Percentiles rank a stretch among this genome's conserved stretches.
Evolutionary conservation across 805 yeast species (phyloP).

Genomic region (Saccharomycopsis sp.): DNA sequence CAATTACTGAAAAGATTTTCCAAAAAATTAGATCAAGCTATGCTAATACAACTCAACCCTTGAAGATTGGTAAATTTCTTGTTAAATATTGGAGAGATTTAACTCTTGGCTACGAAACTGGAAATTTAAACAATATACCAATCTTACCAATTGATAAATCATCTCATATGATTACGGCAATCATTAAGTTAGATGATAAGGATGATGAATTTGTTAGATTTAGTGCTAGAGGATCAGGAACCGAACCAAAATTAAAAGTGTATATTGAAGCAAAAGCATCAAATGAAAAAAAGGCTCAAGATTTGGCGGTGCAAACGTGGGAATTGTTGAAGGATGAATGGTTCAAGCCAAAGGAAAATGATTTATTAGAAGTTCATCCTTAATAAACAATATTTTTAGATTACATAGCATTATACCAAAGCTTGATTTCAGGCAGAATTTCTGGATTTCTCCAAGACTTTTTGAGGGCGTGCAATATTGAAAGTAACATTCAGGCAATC

Average conservation of each 20-base stretch:
- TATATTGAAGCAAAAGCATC: constrained; percentile 69
- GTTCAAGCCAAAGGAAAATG: constrained; percentile 51
- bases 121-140: constrained; percentile 48
- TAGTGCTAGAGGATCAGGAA: constrained; percentile 91
- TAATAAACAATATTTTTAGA: too few relatives aligned
- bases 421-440: too few relatives aligned
- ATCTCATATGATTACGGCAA: constrained; percentile 82
- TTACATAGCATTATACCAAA: too few relatives aligned
- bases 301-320: constrained; percentile 62
- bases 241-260: constrained; percentile 90
- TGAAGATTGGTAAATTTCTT: constrained; percentile 41
- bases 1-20: constrained; percentile 46
- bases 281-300: constrained; percentile 36
- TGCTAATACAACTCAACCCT: constrained; percentile 32
- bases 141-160: constrained; percentile 55
- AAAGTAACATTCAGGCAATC: too few relatives aligned
- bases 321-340: constrained; percentile 41
- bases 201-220: constrained; percentile 43
- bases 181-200: constrained; percentile 25
- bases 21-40: constrained; percentile 34
- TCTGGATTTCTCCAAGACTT: too few relatives aligned
- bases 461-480: too few relatives aligned
- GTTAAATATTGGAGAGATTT: constrained; percentile 73
- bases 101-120: constrained; percentile 71
- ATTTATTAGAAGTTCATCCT: constrained; percentile 20